phyloP scores from a whole-genome alignment of 805 yeast genomes.

The Yarrowia porcina region DNA sequence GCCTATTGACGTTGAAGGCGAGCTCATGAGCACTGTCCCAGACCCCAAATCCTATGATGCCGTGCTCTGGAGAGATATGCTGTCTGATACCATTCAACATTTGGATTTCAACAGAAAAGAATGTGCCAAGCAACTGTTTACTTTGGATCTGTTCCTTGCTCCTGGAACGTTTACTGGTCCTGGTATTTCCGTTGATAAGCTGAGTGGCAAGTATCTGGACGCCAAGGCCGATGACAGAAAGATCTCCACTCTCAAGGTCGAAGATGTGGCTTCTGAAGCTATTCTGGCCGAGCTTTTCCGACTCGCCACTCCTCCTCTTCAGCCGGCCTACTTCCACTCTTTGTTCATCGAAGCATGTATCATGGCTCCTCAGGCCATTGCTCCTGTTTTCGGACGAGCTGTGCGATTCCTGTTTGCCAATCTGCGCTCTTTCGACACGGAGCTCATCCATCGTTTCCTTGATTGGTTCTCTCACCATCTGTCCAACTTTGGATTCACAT shows the following conservation, averaged over 20 bases:
- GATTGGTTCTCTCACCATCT: conserved; percentile 94
- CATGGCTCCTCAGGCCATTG: conserved; percentile 75
- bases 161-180: conserved; percentile 63
- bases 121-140: conserved; percentile 77
- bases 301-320: conserved; percentile 64
- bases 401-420: conserved; percentile 75
- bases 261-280: conserved; percentile 82
- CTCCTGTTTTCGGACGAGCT: conserved; percentile 93
- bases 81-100: conserved; percentile 69
- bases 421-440: conserved; percentile 67
- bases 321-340: conserved; percentile 75
- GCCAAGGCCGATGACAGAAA: background rate
- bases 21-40: conserved; percentile 67
- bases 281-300: conserved; percentile 73
- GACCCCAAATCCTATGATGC: conserved; percentile 50
- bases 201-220: conserved; percentile 38
- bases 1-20: conserved; percentile 39
- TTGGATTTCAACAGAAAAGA: conserved; percentile 87
- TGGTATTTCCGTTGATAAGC: conserved; percentile 73
- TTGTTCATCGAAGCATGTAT: conserved; percentile 83
- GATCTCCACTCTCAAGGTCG: conserved; percentile 79
- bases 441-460: conserved; percentile 64
- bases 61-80: conserved; percentile 68
- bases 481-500: conserved; percentile 88
- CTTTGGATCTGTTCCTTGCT: conserved; percentile 68